Evolutionary conservation across 2,329 filamentous ascomycete species (phyloP), one percentile per base, ranked within the genome.

Genomic region (Esteya vermicola): DNA sequence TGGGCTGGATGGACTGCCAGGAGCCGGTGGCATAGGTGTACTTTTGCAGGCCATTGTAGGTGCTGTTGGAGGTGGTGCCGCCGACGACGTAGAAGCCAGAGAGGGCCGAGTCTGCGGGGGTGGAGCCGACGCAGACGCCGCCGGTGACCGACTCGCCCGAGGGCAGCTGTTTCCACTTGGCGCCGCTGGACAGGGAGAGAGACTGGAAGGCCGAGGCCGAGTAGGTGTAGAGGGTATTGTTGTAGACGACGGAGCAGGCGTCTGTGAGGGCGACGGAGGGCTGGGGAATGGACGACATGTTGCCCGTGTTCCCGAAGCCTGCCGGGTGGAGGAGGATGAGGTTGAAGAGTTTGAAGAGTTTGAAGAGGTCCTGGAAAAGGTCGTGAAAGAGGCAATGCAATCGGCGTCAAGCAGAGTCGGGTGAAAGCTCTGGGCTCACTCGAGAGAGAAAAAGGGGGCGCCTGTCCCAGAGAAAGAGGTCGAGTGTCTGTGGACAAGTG

Each of bases 191-290:
- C 47, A 96, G 61, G 12, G 68, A 59, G 47, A 96, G 60, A 9
- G 81, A 81, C 55, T 86, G 74, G 51, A 96, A 88, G 22, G 76
- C 82, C 35, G 73, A 61, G 9, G 75, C 61, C 6, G 85, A 84
- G 57, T 85, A 93, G 34, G 82, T 78, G 63, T 93, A 96, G 39
- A 96, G 74, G 12, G 78, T 85, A 57, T 86, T 78, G 54, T 86
- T 68, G 63, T 84, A 68, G 45, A 95, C 71, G 53, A 81, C 75
- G 43, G 86, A 85, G 61, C 89, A 96, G 52, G 84, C 78, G 59
- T 79, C 76, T 57, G 77, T 72, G 56, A 95, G 64, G 46, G 78
- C 65, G 54, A 76, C 69, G 39, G 72, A 64, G 39, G 86, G 85
- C 53, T 75, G 62, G 36, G 85, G 85, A 42, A 80, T 66, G 13